A percentile compares a stretch with the other conserved stretches of the same genome.
phyloP scores from a whole-genome alignment of 2,329 filamentous ascomycete genomes.

The Keithomyces neogunnii region DNA sequence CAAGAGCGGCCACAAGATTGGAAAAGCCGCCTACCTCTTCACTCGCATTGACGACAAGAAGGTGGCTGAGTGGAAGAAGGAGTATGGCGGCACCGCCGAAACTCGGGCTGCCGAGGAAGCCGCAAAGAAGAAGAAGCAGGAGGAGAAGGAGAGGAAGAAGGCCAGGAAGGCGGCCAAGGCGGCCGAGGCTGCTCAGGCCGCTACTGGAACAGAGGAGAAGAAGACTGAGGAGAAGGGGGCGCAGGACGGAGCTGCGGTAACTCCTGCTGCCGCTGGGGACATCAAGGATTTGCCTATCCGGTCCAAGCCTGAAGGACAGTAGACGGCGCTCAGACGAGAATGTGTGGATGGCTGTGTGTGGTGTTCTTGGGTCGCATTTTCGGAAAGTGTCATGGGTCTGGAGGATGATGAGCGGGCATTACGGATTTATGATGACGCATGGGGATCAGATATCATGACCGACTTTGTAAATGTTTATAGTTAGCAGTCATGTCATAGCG shows the following conservation, averaged over 20 bases:
- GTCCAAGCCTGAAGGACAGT: slow-evolving; percentile 9
- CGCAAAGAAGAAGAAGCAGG: slow-evolving; percentile 41
- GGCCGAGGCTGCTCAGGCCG: slow-evolving; percentile 19
- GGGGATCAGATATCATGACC: neutral
- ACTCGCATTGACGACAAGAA: slow-evolving; percentile 75
- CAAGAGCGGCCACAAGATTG: slow-evolving; percentile 69
- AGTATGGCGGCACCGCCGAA: slow-evolving; percentile 56
- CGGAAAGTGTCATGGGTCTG: neutral
- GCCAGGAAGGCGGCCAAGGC: slow-evolving; percentile 27
- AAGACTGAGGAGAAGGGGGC: slow-evolving; percentile 12
- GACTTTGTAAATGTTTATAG: neutral
- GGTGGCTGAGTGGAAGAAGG: slow-evolving; percentile 72
- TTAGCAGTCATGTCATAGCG: neutral
- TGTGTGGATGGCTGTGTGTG: neutral
- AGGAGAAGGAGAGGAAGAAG: slow-evolving; percentile 35
- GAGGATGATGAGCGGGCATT: neutral
- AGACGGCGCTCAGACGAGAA: neutral
- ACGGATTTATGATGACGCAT: neutral
- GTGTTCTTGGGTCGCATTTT: neutral
- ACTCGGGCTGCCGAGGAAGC: slow-evolving; percentile 38
- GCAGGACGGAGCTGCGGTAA: slow-evolving; percentile 9
- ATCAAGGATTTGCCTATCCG: slow-evolving; percentile 16
- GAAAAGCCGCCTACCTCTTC: slow-evolving; percentile 72
- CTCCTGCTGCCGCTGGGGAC: slow-evolving; percentile 10
- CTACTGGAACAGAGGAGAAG: slow-evolving; percentile 1